Base-by-base conservation (phyloP, 1,284 basidiomycete genomes). In the Ceratobasidium sp. region DNA sequence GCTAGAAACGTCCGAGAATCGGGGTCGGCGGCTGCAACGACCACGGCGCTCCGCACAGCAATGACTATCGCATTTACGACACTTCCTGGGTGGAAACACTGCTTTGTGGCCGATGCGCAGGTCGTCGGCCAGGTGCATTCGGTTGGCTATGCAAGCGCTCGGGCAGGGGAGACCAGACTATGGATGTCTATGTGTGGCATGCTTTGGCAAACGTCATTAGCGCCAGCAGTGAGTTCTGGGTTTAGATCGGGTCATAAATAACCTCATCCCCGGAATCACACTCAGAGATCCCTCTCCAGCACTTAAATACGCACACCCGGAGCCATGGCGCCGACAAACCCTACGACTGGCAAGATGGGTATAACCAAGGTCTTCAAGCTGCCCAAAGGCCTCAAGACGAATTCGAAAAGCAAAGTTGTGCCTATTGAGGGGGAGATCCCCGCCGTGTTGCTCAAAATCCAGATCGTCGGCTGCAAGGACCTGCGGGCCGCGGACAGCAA, bases 401-500 rank as follows among this genome's bases (percentile, higher is more conserved):
- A 9, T n/a, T 33, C 38, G 12, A 36, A 30, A 25, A 11, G 53
- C 51, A 69, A 69, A 36, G 53, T 33, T 44, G 30, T 44, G 28
- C 73, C 63, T 11, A 30, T 62, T 28, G 60, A 44, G 14, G 88
- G 88, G 30, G 91, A 93, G 78, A 79, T 80, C 0, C 90, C 91
- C 1, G 77, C 90, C 73, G 88, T 89, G 51, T 76, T 87, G 36
- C 84, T 92, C 44, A 83, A 87, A 38, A 82, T 92, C 0, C 89
- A 90, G 78, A 83, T 92, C 36, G 73, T 91, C 3, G 83, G 85
- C 6, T 91, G 90, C 77, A 84, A 81, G 25, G 83, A 86, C 72
- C 82, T 92, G 40, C 79, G 85, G 16, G 81, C 87, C 9, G 90
- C 88, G 76, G 87, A 90, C 77, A 84, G 84, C 69, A 86, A 86